These are phyloP conservation scores for Phytophthora pini DNA, from an alignment of 352 stramenopile genomes.

Conservation along the genomic window DNA sequence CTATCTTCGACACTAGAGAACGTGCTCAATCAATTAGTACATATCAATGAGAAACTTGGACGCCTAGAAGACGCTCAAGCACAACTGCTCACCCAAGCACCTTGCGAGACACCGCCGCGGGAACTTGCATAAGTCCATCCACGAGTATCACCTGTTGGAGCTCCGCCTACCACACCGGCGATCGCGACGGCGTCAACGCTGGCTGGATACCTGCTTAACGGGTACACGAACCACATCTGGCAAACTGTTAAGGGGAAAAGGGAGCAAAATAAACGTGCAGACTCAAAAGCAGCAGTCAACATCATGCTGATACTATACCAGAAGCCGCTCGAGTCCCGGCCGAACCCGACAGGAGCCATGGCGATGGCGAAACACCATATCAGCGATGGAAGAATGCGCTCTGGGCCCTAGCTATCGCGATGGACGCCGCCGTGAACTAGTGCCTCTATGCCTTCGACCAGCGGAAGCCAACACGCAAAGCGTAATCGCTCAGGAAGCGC, in stretches of 20 bases:
- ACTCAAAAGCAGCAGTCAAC: neutral
- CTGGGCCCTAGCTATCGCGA: neutral
- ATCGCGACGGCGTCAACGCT: neutral
- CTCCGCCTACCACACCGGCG: neutral
- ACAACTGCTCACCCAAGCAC: too few species aligned
- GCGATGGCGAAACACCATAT: neutral
- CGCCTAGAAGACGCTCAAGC: too few species aligned
- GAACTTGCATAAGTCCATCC: too few species aligned
- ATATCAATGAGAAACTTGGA: too few species aligned
- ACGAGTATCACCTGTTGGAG: too few species aligned
- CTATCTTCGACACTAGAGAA: too few species aligned
- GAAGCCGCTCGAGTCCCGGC: neutral
- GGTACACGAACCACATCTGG: conserved; percentile 11
- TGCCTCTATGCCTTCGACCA: neutral
- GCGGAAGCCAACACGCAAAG: neutral
- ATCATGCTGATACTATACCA: neutral
- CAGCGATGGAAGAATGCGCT: neutral
- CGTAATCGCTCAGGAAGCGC: neutral
- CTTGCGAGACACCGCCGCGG: too few species aligned
- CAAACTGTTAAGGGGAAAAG: conserved; percentile 15
- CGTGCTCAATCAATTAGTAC: too few species aligned
- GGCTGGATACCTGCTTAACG: conserved; percentile 4
- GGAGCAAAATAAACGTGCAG: neutral
- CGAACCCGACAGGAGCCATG: neutral
- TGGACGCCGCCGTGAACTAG: neutral